phyloP scores from a whole-genome alignment of 768 basidiomycete genomes.

The Pleurotus citrinopileatus region DNA sequence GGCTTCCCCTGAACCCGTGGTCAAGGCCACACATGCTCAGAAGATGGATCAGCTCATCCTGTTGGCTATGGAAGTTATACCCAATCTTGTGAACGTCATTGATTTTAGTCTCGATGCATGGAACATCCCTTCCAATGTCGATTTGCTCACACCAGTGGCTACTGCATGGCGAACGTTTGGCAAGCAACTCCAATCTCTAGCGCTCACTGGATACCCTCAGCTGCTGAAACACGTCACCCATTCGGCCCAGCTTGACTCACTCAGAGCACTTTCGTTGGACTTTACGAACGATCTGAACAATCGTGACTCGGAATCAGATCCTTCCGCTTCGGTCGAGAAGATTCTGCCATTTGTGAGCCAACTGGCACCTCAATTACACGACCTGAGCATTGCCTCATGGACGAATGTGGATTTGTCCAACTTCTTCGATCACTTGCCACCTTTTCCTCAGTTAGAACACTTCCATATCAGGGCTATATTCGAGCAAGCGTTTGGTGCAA shows the following conservation, averaged over 20 bases:
- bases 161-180: conserved; percentile 41
- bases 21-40: not conserved
- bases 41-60: conserved; percentile 24
- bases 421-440: conserved; percentile 30
- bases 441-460: conserved; percentile 29
- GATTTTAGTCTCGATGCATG: conserved; percentile 38
- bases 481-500: conserved; percentile 30
- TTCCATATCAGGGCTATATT: conserved; percentile 38
- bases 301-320: conserved; percentile 12
- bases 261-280: conserved; percentile 36
- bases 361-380: conserved; percentile 29
- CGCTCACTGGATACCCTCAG: conserved; percentile 35
- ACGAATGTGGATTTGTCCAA: conserved; percentile 36
- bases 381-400: conserved; percentile 38
- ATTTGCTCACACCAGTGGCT: conserved; percentile 29
- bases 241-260: conserved; percentile 25
- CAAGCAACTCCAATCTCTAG: conserved; percentile 27
- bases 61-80: conserved; percentile 26
- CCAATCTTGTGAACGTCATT: conserved; percentile 28
- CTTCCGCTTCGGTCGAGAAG: conserved; percentile 23
- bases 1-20: conserved; percentile 6
- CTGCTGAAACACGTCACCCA: conserved; percentile 30
- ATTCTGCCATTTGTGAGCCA: conserved; percentile 40
- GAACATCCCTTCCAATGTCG: conserved; percentile 27
- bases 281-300: conserved; percentile 31